phyloP scores from a whole-genome alignment of 2,329 filamentous ascomycete genomes.

The Trichophyton benhamiae region DNA sequence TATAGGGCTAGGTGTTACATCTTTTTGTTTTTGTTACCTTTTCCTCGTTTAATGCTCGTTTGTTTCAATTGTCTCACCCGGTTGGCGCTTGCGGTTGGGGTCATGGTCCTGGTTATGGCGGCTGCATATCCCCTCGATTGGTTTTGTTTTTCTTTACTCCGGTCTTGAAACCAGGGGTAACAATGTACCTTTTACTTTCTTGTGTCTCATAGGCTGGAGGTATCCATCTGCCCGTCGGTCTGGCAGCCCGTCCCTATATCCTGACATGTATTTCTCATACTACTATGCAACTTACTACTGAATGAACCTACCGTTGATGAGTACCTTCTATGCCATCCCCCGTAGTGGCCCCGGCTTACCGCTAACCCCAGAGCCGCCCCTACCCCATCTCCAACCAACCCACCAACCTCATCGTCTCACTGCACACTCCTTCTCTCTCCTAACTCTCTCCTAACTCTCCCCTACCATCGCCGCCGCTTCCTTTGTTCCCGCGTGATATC shows the following conservation, averaged over 20 bases:
- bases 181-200: conserved; percentile 5
- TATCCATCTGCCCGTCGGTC: background rate
- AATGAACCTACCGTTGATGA: background rate
- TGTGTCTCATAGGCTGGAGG: background rate
- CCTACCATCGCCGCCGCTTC: background rate
- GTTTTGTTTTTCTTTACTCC: background rate
- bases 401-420: background rate
- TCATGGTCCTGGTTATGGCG: background rate
- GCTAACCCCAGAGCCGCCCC: too few species aligned
- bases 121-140: background rate
- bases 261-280: background rate
- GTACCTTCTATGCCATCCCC: background rate
- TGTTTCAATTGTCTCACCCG: background rate
- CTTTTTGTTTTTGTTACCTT: background rate
- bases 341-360: background rate
- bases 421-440: background rate
- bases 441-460: background rate
- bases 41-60: background rate
- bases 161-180: background rate
- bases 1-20: background rate
- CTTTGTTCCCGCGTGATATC: background rate
- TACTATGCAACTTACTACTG: background rate
- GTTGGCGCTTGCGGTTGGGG: background rate
- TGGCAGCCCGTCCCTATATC: background rate
- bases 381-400: background rate